Base-by-base conservation (phyloP, 768 basidiomycete species). In the Zangia roseola region DNA sequence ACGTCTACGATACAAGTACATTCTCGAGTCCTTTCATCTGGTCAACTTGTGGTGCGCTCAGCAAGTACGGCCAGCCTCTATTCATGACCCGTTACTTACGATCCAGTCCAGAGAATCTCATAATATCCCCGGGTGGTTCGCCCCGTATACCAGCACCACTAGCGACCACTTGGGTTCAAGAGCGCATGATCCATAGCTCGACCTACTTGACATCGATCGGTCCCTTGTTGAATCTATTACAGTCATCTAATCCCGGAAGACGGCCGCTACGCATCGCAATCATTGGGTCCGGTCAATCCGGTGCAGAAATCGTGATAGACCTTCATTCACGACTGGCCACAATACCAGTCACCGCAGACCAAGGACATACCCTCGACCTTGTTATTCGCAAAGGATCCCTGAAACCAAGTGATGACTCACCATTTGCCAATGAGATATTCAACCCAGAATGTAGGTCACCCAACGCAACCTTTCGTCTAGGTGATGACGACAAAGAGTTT, bases 391-490 rank as follows among this genome's bases (percentile, higher is more conserved):
- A 74, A 55, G 77, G 77, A 13, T 71, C 74, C 0, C 57, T 80
- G 38, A 78, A 74, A 46, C 77, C 76, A 8, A 77, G 76, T 39
- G 79, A 81, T 48, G 77, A 78, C 48, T 73, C 75, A 1, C 75
- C 75, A 1, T 81, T 80, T 53, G 69, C 74, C 36, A 81, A 81
- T 60, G 77, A 79, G 53, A 74, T 80, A 6, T 81, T 80, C 52
- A 76, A 79, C 55, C 78, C 80, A 21, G 69, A 62, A 14, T 57
- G 75, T 75, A 54, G 49, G 74, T 63, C 12, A 24, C 25, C 13
- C 43, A 28, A 19, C 2, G 34, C 4, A 23, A 16, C n/a, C 14
- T 5, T 28, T 39, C 21, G 10, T 16, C 21, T 21, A 35, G 21
- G 34, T 42, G 17, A 52, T 14, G 10, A 28, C 10, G 1, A 43